Evolutionary conservation across 805 yeast species (phyloP).

Genomic region (Monosporozyma aerobia): DNA sequence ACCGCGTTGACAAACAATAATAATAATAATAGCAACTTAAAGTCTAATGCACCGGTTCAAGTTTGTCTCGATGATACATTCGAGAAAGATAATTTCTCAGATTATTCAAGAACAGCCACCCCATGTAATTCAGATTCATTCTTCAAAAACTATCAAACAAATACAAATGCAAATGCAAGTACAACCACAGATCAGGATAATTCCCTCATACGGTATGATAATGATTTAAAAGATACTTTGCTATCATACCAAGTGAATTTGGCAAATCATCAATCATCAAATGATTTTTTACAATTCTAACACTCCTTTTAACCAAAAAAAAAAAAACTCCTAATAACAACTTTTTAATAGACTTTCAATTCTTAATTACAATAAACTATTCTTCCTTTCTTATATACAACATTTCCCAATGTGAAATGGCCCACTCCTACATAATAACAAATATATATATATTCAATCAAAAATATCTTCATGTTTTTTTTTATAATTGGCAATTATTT

Average conservation of each 20-base stretch:
- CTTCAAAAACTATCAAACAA: background rate
- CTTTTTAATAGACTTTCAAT: too few relatives aligned
- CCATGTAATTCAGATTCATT: background rate
- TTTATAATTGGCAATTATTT: too few relatives aligned
- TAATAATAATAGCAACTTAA: background rate
- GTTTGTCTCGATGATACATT: background rate
- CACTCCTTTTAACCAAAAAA: too few relatives aligned
- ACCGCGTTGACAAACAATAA: background rate
- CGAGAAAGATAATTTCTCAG: background rate
- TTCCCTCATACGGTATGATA: background rate
- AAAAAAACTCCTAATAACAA: too few relatives aligned
- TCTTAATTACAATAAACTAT: too few relatives aligned
- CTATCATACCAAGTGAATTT: conserved; percentile 1
- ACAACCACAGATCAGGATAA: background rate
- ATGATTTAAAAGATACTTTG: background rate
- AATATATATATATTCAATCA: too few relatives aligned
- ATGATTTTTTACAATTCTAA: background rate
- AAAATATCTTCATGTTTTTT: too few relatives aligned
- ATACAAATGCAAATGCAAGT: background rate
- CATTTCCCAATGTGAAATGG: too few relatives aligned
- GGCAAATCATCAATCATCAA: background rate
- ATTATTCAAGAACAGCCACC: background rate
- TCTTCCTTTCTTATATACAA: too few relatives aligned
- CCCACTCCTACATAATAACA: too few relatives aligned
- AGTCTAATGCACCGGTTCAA: background rate